A percentile compares a stretch with the other conserved stretches of the same genome.
Conservation (phyloP, 108 stramenopile genomes). For the Skeletonema potamos region DNA sequence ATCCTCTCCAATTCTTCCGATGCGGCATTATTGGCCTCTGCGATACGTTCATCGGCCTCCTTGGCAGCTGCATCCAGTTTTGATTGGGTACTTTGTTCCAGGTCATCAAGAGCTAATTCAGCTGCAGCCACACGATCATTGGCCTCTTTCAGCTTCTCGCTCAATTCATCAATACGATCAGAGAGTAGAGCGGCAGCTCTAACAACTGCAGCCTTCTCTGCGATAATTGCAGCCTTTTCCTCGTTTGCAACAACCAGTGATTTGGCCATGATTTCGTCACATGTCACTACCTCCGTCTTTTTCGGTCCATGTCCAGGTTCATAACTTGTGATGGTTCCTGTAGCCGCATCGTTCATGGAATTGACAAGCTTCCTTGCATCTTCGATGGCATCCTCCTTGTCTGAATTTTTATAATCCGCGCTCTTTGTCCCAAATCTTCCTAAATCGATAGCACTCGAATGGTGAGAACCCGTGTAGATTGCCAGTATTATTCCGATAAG, state of each 20-base stretch:
- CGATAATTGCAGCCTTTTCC: conserved; percentile 41
- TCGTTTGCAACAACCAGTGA: conserved; percentile 50
- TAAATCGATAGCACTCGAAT: not conserved
- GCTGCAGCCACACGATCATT: conserved; percentile 14
- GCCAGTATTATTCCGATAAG: not conserved
- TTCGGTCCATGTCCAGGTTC: conserved; percentile 17
- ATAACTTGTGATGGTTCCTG: conserved; percentile 35
- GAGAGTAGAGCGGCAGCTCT: conserved; percentile 26
- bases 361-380: conserved; percentile 38
- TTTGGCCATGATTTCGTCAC: conserved; percentile 52
- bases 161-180: conserved; percentile 36
- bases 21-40: conserved; percentile 9
- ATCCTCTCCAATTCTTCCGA: conserved; percentile 19
- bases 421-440: not conserved
- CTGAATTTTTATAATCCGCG: not conserved
- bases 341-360: conserved; percentile 40
- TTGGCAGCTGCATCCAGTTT: conserved; percentile 16
- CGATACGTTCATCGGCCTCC: conserved; percentile 10
- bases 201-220: conserved; percentile 38
- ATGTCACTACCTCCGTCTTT: conserved; percentile 40
- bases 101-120: conserved; percentile 9
- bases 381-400: conserved; percentile 14
- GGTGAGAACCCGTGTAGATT: not conserved
- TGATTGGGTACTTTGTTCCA: not conserved
- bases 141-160: conserved; percentile 16